These are phyloP conservation scores for Eucalyptus viminalis DNA, from an alignment of 345 rosid species.

Conservation along the genomic window DNA sequence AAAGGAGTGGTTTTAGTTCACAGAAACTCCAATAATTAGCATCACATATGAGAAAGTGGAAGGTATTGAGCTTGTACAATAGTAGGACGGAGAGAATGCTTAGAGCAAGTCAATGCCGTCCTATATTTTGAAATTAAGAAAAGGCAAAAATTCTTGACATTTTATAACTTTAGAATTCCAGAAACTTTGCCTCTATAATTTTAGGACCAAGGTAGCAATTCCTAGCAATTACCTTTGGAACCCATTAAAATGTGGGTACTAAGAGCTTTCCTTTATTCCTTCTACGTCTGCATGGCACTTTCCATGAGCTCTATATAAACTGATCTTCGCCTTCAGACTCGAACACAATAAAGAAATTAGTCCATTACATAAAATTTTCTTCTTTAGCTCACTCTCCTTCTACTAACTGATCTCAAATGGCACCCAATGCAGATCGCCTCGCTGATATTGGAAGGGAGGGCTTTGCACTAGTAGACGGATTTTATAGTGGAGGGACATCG, in stretches of 20 bases:
- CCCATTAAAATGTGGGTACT: not conserved
- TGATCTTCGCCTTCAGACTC: not conserved
- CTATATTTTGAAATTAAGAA: not conserved
- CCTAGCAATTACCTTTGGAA: not conserved
- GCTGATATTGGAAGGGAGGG: not conserved
- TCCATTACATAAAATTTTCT: not conserved
- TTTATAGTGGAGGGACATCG: not conserved
- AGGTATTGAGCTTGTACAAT: not conserved
- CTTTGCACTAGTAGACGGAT: not conserved
- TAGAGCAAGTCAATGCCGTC: not conserved
- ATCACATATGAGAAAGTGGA: not conserved
- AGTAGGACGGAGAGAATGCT: not conserved
- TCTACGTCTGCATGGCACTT: not conserved
- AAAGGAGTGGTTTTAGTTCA: not conserved
- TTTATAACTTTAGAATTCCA: not conserved
- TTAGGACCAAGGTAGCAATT: not conserved
- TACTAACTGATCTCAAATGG: not conserved
- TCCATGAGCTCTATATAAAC: not conserved
- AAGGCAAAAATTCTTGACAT: not conserved
- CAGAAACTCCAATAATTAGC: not conserved
- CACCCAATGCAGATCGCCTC: not conserved
- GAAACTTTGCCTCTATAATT: not conserved
- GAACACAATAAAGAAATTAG: not conserved
- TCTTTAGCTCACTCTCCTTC: not conserved
- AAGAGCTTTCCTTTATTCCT: not conserved